phyloP scores from a whole-genome alignment of 208 protist genomes.

The Angomonas ambiguus region DNA sequence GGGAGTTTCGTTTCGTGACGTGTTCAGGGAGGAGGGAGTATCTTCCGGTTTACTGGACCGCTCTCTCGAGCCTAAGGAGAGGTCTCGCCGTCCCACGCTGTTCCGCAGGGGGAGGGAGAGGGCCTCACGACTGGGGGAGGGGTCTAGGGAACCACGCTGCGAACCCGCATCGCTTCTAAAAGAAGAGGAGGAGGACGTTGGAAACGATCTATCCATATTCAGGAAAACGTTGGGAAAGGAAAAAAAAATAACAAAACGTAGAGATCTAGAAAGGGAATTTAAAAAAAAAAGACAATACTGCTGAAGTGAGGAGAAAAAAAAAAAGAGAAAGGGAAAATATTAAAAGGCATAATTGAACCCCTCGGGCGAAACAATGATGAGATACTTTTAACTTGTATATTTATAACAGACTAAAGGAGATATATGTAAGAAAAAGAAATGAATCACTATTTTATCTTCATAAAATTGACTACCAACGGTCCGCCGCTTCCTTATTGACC shows the following conservation, averaged over 20 bases:
- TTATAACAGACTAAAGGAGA: too few species aligned
- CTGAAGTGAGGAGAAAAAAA: conserved; percentile 4
- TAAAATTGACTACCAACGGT: conserved; percentile 41
- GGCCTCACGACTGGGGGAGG: neutral
- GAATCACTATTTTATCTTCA: neutral
- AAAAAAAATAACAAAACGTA: conserved; percentile 1
- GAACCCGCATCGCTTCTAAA: neutral
- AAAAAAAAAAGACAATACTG: conserved; percentile 2
- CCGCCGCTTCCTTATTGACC: conserved; percentile 57
- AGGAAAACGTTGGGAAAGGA: neutral
- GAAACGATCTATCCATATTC: neutral
- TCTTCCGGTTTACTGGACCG: neutral
- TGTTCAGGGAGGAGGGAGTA: neutral
- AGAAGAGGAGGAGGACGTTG: neutral
- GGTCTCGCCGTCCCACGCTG: neutral
- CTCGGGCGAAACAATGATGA: neutral
- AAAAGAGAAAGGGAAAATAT: neutral
- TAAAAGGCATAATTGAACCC: neutral
- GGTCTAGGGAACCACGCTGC: neutral
- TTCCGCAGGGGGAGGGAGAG: neutral
- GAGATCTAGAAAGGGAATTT: neutral
- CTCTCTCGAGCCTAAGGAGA: neutral
- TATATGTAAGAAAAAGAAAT: neutral
- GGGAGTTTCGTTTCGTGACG: neutral
- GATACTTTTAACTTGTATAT: too few species aligned